Evolutionary conservation across 768 basidiomycete genomes (phyloP), one percentile per base, ranked within the genome.

Genomic region (Tephrocybe sp.): DNA sequence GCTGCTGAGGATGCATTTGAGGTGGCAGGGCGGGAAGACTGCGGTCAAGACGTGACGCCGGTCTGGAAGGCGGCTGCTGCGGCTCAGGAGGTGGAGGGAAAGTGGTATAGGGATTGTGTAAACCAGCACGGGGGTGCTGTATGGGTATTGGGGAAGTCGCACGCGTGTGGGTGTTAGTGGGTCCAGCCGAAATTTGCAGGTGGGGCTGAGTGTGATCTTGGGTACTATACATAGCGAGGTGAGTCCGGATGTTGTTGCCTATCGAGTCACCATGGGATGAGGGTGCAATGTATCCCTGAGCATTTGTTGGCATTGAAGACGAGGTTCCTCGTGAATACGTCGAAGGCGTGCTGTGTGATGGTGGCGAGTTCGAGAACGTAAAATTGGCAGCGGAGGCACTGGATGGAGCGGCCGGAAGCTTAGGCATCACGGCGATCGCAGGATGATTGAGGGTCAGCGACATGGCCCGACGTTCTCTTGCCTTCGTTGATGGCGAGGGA

Each of bases 381-480:
- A 67, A 50, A 38, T 71, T 69, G 5, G 57, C 50, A 18, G 63
- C 61, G 40, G 66, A 64, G 38, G 66, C 54, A 47, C 55, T 63
- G 43, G 66, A 38, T n/a, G 64, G 62, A 30, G 62, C 64, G 21
- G 62, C 53, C 34, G 60, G 49, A 19, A 59, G 41, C 44, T 61
- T 55, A 30, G 49, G 53, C 41, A 59, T 63, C 53, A 62, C 27
- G 61, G 53, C 50, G 11, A 52, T 40, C 45, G 43, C 33, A 25
- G 59, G 60, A 45, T 71, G 64, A 0, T 72, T 72, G 25, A 82
- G 62, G 52, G 74, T 83, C 21, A 88, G 70, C 3, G 86, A 88
- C 63, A 83, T 75, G 1, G 86, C 87, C 33, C 84, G 79, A 42
- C 83, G 72, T 54, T 84, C 79, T 45, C 74, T 69, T 7, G 73